Evolutionary conservation across 1,284 basidiomycete species (phyloP), one percentile per base, ranked within the genome.

Genomic region (Uromyces viciae-fabae): DNA sequence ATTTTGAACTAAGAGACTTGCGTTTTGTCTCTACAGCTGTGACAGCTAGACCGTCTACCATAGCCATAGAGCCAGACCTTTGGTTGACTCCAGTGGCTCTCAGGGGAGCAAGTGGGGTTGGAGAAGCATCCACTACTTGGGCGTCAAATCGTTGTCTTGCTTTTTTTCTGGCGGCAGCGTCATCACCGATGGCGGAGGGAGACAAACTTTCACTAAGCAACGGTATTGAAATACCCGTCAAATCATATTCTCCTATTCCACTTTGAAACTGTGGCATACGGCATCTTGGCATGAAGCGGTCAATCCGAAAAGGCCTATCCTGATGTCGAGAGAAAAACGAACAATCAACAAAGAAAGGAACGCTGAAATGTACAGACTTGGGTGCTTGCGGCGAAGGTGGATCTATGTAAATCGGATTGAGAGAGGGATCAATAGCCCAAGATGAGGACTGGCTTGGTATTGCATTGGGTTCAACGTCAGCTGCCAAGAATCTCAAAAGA

Each of bases 201-300:
- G 78, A 77, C 36, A 86, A 85, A 42, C 85, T 86, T 33, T 85
- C 85, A 64, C 86, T 86, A 42, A 94, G 87, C 84, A 91, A 88
- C 3, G 93, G 94, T 17, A 94, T 90, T 82, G 92, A 92, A 81
- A 96, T 95, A 82, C 92, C 92, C 22, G 92, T 90, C 42, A 94
- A 91, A 84, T 94, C 94, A 84, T 95, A 92, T 83, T 94, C 94
- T 68, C 96, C 88, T 11, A 95, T 88, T 3, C 94, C 94, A 9
- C 94, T 95, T 85, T 96, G 92, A 64, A 96, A 94, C 85, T 95
- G 92, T 84, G 94, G 92, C 93, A 97, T 95, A 86, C 93, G 94
- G 52, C 93, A 94, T 58, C 94, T 90, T 1, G 94, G 91, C 36
- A 97, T 89, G 85, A 97, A 98, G 89, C 94, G 90, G 86, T 96